Conservation (phyloP, 768 basidiomycete species). For the Xanthoconium stramineum region DNA sequence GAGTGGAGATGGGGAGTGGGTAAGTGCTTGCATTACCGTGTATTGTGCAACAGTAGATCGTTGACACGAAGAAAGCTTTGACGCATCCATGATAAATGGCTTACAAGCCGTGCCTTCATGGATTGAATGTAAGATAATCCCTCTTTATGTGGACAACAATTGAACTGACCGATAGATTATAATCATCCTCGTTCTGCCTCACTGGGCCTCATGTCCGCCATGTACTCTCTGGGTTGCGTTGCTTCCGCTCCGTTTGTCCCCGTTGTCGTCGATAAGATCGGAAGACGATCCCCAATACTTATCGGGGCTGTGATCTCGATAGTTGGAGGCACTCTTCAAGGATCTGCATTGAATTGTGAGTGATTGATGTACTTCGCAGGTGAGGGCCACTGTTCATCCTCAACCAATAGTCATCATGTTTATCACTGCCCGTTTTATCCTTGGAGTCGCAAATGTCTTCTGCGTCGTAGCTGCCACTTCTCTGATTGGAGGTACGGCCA, state of each 20-base stretch:
- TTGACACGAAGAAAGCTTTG: conserved; percentile 4
- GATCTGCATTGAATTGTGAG: background rate
- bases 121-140: conserved; percentile 42
- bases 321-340: background rate
- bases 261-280: background rate
- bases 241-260: conserved; percentile 43
- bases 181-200: conserved; percentile 48
- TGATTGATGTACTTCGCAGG: background rate
- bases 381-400: background rate
- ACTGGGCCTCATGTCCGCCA: conserved; percentile 54
- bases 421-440: background rate
- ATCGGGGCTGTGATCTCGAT: background rate
- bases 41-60: background rate
- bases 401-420: background rate
- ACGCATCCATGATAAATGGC: conserved; percentile 59
- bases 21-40: background rate
- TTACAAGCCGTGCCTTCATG: conserved; percentile 57
- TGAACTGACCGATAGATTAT: conserved; percentile 38
- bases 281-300: conserved; percentile 1
- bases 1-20: conserved; percentile 14
- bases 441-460: background rate
- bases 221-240: conserved; percentile 59
- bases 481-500: conserved; percentile 18
- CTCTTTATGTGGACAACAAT: background rate
- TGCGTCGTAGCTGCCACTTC: conserved; percentile 13